Evolutionary conservation across 805 yeast genomes (phyloP), one percentile per base, ranked within the genome.

Genomic region (Barnettozyma salicaria): DNA sequence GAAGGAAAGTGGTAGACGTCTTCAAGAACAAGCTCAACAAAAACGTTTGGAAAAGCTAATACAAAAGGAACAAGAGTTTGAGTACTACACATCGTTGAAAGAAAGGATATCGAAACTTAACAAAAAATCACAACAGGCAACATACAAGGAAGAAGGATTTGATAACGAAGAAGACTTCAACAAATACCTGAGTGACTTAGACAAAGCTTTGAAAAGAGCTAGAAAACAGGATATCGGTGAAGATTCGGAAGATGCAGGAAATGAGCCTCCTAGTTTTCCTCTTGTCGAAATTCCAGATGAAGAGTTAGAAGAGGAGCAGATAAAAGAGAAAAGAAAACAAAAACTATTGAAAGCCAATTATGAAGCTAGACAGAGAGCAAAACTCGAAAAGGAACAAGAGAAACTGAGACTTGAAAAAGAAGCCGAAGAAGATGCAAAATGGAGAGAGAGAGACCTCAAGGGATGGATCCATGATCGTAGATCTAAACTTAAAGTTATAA

Each of bases 11-110:
- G 97, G 97, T 7, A 74, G 80, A 45, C 70, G 95, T 46, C 67
- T 94, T 43, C 97, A 92, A 61, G 95, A 86, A 52, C 96, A 88
- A 59, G 97, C 97, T 0, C 88, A 81, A 49, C 81, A 79, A 52
- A 80, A 79, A 47, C 67, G 98, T 39, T 58, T 78, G 8, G 96
- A 90, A 55, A 88, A 85, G 52, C 61, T 86, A 31, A 67, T 76
- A 12, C 87, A 87, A 56, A 82, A 84, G 47, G 88, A 88, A 48
- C 78, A 82, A 47, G 96, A 90, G 52, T 74, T 67, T 45, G 79
- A 71, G 32, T 87, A 89, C 56, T 87, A 80, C 51, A 63, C 74
- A 1, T 68, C 69, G 19, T 60, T 89, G 30, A 72, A 68, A 49
- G 73, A 67, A 19, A 72, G 73, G 39, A 56, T 85, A 36, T 60